Evolutionary conservation across 2,329 filamentous ascomycete species (phyloP), one percentile per base, ranked within the genome.

Genomic region (Penicillium palitans): DNA sequence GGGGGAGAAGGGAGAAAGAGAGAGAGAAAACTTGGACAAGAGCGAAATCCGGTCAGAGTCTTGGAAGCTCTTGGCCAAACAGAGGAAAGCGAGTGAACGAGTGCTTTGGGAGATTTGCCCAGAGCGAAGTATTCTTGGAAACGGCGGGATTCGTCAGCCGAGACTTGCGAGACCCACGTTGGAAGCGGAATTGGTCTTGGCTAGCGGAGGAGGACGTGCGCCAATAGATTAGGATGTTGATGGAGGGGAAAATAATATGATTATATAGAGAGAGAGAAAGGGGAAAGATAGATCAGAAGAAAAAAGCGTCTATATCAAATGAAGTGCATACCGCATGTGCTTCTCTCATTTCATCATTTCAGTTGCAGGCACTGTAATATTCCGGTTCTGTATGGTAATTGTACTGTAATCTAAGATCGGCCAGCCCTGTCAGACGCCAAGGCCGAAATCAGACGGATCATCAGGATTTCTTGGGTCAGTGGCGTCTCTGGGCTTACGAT

Each of bases 121-220:
- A 65, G 62, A 57, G 52, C 29, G 57, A 61, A 48, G 57, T 47
- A 33, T 45, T 48, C 56, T 61, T 64, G 56, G 58, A 61, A 52
- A 37, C 44, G 42, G 65, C 66, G 66, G 66, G 65, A 67, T 66
- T 68, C 66, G 66, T 67, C 66, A 68, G 66, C 66, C 65, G 48
- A 65, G 60, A 61, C 61, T 61, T 62, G 56, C 29, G 24, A 52
- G 66, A 61, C 63, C 65, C 66, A 66, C 65, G 61, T 62, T 46
- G 42, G 40, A 61, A 55, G 64, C 64, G 63, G 64, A 66, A 59
- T 24, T 7, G 37, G 61, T 65, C 65, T 68, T 68, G 66, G 66
- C 66, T 45, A 55, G 61, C 58, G 60, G 61, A 61, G 58, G 41
- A 47, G 50, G 29, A 29, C n/a, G 31, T 35, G 41, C 52, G 37